Percentiles rank a stretch among this genome's conserved stretches.
These are phyloP conservation scores for Aspergillus caelatus DNA, from an alignment of 2,329 filamentous ascomycete genomes.

Conservation along the genomic window DNA sequence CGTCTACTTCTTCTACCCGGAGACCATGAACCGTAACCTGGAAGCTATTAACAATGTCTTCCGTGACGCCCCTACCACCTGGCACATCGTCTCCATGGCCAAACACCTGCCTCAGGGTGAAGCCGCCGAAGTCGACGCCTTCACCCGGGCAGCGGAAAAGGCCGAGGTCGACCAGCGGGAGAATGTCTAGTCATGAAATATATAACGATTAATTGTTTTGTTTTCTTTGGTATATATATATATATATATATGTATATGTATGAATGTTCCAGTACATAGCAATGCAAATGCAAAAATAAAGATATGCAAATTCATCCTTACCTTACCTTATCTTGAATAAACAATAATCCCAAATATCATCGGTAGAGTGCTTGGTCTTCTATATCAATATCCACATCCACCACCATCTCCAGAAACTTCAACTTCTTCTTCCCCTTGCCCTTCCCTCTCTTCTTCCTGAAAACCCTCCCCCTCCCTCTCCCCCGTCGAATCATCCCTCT, in stretches of 20 bases:
- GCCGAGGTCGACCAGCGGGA: conserved; percentile 22
- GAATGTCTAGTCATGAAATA: conserved; percentile 12
- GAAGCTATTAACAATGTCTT: conserved; percentile 71
- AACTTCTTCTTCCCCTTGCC: not conserved
- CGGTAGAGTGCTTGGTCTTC: not conserved
- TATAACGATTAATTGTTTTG: not conserved
- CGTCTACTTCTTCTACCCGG: conserved; percentile 62
- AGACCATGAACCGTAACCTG: conserved; percentile 60
- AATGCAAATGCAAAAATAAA: not conserved
- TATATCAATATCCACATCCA: not conserved
- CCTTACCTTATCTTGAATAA: no score
- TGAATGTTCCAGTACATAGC: not conserved
- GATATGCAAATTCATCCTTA: not conserved
- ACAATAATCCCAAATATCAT: no score
- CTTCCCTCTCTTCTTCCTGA: not conserved
- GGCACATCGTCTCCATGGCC: conserved; percentile 29
- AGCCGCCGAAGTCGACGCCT: conserved; percentile 17
- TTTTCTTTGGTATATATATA: no score
- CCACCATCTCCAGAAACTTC: not conserved
- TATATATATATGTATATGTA: not conserved
- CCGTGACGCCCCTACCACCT: conserved; percentile 20
- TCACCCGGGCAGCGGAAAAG: conserved; percentile 17
- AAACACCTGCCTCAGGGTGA: conserved; percentile 25
- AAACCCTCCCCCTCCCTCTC: not conserved
- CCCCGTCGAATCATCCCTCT: not conserved